Evolutionary conservation across 371 early-diverging fungal genomes (phyloP), one percentile per base, ranked within the genome.

Genomic region (Mucor plumbeus): DNA sequence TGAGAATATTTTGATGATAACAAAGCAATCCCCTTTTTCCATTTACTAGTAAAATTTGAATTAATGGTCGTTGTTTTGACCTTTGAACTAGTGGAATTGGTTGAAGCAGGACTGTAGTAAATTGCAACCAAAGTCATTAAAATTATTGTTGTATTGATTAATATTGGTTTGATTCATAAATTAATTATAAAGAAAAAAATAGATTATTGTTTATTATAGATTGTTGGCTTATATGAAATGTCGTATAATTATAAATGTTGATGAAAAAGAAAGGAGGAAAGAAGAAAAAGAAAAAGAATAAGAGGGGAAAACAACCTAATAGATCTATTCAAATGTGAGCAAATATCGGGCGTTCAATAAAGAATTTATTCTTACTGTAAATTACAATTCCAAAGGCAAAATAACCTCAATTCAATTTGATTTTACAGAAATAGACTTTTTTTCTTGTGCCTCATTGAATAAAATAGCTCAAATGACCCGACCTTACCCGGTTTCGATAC

Each of bases 91-190:
- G 38, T 48, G 4, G 48, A 31, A 7, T n/a, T 63, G 41, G 54
- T 55, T 4, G 39, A 47, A 38, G 65, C 43, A 36, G 65, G 65
- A 63, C 65, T 67, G 58, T 65, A 65, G 44, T 57, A 61, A 34
- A 72, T 59, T 31, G 68, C 72, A 67, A 72, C 68, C 57, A 72
- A 41, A 13, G 72, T 72, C 68, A 68, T 67, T 34, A 60, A 64
- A 34, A 64, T 63, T 53, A 65, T 58, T 39, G 47, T 59, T 54
- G 38, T 34, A 33, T 34, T 38, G 10, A 10, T 57, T 35, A 62
- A 62, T 55, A 35, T 14, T n/a, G 35, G 56, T 31, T 55, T 55
- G 50, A 65, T 65, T 50, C 65, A 69, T 64, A 69, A 65, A 70
- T 55, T 62, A 68, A 35, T 11, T 38, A 11, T 11, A 38, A 11